Evolutionary conservation across 2,329 filamentous ascomycete genomes (phyloP).

Genomic region (Sporothrix protearum): DNA sequence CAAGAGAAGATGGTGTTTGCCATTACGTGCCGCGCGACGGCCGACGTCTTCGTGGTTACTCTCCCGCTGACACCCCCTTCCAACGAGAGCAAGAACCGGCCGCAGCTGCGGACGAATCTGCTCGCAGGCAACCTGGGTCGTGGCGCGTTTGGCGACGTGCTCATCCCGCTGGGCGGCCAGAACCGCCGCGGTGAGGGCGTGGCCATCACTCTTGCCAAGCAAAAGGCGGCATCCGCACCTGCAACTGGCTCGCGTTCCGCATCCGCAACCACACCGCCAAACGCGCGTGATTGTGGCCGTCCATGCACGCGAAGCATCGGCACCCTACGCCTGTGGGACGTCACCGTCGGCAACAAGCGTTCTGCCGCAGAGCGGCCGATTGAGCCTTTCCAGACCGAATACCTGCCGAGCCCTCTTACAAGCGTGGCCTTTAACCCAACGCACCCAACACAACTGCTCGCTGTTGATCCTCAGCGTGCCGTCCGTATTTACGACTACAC

Average conservation of each 20-base stretch:
- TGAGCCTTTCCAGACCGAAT: slow-evolving; percentile 59
- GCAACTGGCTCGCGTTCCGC: slow-evolving; percentile 24
- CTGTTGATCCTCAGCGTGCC: slow-evolving; percentile 53
- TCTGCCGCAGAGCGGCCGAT: slow-evolving; percentile 30
- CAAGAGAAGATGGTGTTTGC: slow-evolving; percentile 59
- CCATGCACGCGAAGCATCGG: slow-evolving; percentile 57
- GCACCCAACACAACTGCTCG: slow-evolving; percentile 55
- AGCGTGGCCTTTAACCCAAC: slow-evolving; percentile 60
- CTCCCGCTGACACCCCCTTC: slow-evolving; percentile 61
- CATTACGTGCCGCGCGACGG: slow-evolving; percentile 53
- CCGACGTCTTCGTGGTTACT: slow-evolving; percentile 55
- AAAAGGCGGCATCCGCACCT: slow-evolving; percentile 25
- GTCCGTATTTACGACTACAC: slow-evolving; percentile 62
- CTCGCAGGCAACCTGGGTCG: slow-evolving; percentile 54
- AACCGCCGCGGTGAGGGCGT: slow-evolving; percentile 52
- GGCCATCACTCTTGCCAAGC: slow-evolving; percentile 44
- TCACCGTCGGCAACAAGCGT: slow-evolving; percentile 45
- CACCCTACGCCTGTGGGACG: slow-evolving; percentile 56
- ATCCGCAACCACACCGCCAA: slow-evolving; percentile 29
- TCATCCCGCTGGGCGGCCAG: slow-evolving; percentile 54
- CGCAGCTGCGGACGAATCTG: slow-evolving; percentile 50
- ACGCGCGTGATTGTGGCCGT: slow-evolving; percentile 56
- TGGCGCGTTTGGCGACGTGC: slow-evolving; percentile 60
- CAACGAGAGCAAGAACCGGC: slow-evolving; percentile 54
- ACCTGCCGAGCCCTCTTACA: slow-evolving; percentile 51